Evolutionary conservation across 257 asterid species (phyloP).

Genomic region (Solanum paucissectum): DNA sequence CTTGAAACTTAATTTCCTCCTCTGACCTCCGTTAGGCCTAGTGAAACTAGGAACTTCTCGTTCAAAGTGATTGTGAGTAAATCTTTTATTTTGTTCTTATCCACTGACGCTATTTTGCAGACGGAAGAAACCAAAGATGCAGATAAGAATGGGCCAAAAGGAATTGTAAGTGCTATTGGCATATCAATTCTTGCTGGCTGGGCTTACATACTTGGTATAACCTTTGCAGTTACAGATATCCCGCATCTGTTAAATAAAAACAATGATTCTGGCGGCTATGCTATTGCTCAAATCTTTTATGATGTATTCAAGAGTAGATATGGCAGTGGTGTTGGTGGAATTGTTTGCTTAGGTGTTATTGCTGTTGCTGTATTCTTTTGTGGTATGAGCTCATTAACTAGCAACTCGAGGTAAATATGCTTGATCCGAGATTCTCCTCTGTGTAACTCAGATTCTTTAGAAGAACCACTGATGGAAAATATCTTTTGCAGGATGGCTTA

Average conservation of each 20-base stretch:
- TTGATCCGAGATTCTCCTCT: not conserved
- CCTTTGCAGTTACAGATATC: constrained; percentile 79
- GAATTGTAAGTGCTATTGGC: constrained; percentile 90
- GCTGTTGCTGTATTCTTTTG: constrained; percentile 89
- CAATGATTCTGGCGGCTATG: constrained; percentile 88
- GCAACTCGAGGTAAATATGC: constrained; percentile 76
- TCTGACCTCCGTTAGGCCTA: not conserved
- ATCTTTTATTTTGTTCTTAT: not conserved
- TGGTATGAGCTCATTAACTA: constrained; percentile 89
- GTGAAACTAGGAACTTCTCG: not conserved
- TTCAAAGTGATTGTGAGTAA: not conserved
- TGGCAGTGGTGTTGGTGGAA: constrained; percentile 77
- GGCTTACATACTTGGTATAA: constrained; percentile 86
- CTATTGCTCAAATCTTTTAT: constrained; percentile 82
- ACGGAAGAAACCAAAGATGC: constrained; percentile 93
- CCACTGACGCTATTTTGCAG: constrained; percentile 24
- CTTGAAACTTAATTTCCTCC: not conserved
- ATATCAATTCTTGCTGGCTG: constrained; percentile 86
- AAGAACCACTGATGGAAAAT: not conserved
- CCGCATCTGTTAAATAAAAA: constrained; percentile 52
- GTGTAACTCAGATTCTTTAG: not conserved
- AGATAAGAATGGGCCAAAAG: constrained; percentile 76
- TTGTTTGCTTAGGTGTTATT: constrained; percentile 53
- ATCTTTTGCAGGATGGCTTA: constrained; percentile 60
- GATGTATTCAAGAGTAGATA: constrained; percentile 66